Conservation (phyloP, 805 yeast genomes). For the Saccharomycopsis synnaedendra region DNA sequence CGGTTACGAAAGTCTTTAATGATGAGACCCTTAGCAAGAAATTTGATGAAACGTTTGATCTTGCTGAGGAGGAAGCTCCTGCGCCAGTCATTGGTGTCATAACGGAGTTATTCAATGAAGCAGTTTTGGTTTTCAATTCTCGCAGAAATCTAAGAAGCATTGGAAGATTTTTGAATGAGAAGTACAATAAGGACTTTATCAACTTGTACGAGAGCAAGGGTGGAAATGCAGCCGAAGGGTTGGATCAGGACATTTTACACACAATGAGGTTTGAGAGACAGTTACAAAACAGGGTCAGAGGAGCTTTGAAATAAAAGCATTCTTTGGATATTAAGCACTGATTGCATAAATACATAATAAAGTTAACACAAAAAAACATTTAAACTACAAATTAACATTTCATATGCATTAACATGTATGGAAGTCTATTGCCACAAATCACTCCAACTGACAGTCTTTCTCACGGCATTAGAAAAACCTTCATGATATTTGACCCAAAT, state of each 20-base stretch:
- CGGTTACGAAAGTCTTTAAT: slow-evolving; percentile 23
- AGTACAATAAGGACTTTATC: slow-evolving; percentile 28
- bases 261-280: slow-evolving; percentile 35
- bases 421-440: slow-evolving; percentile 37
- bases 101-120: slow-evolving; percentile 10
- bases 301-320: background rate
- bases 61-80: background rate
- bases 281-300: slow-evolving; percentile 30
- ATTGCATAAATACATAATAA: too few species aligned
- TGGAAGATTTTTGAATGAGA: slow-evolving; percentile 31
- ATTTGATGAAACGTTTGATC: slow-evolving; percentile 22
- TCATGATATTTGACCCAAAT: slow-evolving; percentile 88
- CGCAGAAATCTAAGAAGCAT: slow-evolving; percentile 23
- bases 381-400: too few species aligned
- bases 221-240: background rate
- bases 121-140: slow-evolving; percentile 15
- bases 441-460: slow-evolving; percentile 72
- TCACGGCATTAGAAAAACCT: slow-evolving; percentile 86
- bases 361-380: too few species aligned
- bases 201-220: slow-evolving; percentile 18
- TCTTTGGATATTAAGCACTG: too few species aligned
- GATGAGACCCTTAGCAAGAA: slow-evolving; percentile 25
- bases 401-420: too few species aligned
- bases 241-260: slow-evolving; percentile 23
- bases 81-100: background rate